Conservation (phyloP, 805 yeast genomes). For the Myxozyma monticola region DNA sequence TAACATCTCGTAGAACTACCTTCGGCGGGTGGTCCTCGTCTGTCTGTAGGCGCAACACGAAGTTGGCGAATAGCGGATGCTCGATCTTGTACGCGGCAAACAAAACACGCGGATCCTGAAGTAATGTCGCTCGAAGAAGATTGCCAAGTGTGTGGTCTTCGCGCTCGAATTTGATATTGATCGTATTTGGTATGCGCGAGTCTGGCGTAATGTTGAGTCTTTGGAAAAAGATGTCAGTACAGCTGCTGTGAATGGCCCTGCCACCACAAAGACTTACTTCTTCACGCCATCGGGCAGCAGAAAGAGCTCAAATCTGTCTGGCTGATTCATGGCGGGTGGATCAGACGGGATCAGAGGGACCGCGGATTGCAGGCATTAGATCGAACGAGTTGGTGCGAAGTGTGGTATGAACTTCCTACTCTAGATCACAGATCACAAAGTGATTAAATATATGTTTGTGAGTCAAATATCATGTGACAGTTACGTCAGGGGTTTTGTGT, state of each 20-base stretch:
- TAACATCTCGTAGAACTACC: constrained; percentile 87
- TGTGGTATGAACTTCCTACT: no score
- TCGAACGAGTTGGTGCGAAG: no score
- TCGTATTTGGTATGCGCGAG: constrained; percentile 92
- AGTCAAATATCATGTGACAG: no score
- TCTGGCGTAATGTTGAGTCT: constrained; percentile 87
- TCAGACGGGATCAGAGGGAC: no score
- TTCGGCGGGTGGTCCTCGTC: constrained; percentile 92
- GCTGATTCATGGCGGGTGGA: constrained; percentile 99
- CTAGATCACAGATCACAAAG: no score
- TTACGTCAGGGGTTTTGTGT: no score
- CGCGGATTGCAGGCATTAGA: no score
- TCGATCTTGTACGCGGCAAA: constrained; percentile 98
- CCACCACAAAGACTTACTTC: constrained; percentile 49
- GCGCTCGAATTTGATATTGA: constrained; percentile 87
- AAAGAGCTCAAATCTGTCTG: constrained; percentile 97
- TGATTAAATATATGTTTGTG: no score
- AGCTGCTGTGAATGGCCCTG: not conserved
- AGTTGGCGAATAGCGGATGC: constrained; percentile 95
- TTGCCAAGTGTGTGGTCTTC: constrained; percentile 98
- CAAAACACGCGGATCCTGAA: constrained; percentile 82
- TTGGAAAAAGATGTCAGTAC: not conserved
- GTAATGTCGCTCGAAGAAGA: constrained; percentile 71
- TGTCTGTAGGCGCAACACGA: constrained; percentile 91
- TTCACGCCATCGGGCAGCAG: constrained; percentile 97